Evolutionary conservation across 208 protist genomes (phyloP).

Genomic region (Crithidia bombi): DNA sequence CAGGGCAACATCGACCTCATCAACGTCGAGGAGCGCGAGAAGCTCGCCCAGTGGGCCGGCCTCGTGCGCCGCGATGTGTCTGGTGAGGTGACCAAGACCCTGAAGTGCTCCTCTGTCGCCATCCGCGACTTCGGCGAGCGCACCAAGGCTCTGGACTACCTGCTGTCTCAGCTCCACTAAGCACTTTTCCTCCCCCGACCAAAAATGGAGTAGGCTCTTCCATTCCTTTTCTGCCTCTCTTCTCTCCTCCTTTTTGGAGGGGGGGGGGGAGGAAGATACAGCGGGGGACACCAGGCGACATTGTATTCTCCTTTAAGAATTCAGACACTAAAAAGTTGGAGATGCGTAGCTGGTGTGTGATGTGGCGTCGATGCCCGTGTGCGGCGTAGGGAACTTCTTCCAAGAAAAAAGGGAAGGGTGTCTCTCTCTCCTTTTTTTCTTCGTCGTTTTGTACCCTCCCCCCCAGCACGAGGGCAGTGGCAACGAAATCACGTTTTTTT

Average conservation of each 20-base stretch:
- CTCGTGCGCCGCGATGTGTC: conserved; percentile 57
- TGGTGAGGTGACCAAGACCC: conserved; percentile 77
- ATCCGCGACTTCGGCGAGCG: conserved; percentile 90
- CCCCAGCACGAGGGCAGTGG: conserved; percentile 6
- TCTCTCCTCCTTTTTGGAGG: not conserved
- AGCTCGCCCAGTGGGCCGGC: conserved; percentile 85
- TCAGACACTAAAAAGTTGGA: conserved; percentile 1
- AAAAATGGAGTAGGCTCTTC: conserved; percentile 1
- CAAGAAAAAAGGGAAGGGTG: not conserved
- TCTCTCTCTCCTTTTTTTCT: not conserved
- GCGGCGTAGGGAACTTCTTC: not conserved
- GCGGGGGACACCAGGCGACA: conserved; percentile 10
- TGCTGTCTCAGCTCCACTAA: conserved; percentile 77
- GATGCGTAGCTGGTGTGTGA: conserved; percentile 30
- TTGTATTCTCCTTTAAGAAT: conserved; percentile 18
- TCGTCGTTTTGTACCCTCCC: not conserved
- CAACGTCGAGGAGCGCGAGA: conserved; percentile 85
- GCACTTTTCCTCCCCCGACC: conserved; percentile 6
- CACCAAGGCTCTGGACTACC: conserved; percentile 83
- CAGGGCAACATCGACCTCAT: conserved; percentile 90
- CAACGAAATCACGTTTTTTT: conserved; percentile 22
- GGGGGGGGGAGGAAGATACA: not conserved
- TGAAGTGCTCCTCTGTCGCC: conserved; percentile 90
- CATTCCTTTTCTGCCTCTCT: conserved; percentile 1
- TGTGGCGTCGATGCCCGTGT: conserved; percentile 3